A percentile compares a stretch with the other conserved stretches of the same genome.
phyloP scores from a whole-genome alignment of 495 filamentous ascomycete genomes.

The Aspergillus avenaceus region DNA sequence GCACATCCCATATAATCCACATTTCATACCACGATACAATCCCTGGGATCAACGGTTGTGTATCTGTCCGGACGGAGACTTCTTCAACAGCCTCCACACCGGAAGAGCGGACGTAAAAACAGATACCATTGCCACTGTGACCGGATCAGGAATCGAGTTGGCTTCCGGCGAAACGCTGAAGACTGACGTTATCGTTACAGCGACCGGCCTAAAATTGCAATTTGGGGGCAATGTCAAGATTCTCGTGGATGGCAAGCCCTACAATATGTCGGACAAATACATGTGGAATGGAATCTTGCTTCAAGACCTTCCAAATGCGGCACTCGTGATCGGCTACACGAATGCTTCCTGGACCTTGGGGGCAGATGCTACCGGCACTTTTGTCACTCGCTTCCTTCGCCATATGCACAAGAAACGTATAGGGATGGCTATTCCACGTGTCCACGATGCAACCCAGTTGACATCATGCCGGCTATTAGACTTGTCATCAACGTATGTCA shows the following conservation, averaged over 20 bases:
- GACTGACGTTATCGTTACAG: constrained; percentile 64
- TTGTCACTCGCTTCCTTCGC: not conserved
- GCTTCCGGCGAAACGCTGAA: constrained; percentile 49
- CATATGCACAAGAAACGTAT: not conserved
- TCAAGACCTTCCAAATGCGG: constrained; percentile 45
- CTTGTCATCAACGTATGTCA: constrained; percentile 50
- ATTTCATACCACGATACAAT: constrained; percentile 63
- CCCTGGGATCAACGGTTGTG: constrained; percentile 69
- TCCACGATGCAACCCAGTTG: too few relatives aligned
- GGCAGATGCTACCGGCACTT: constrained; percentile 28
- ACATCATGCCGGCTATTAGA: constrained; percentile 37
- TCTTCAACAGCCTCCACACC: constrained; percentile 54
- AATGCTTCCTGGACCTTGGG: constrained; percentile 48
- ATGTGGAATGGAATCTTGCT: constrained; percentile 49
- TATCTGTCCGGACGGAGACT: constrained; percentile 65
- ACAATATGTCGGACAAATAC: constrained; percentile 24
- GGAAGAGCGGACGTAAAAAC: constrained; percentile 63
- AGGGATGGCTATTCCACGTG: too few relatives aligned
- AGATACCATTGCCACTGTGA: constrained; percentile 59
- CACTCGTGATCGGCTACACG: constrained; percentile 44
- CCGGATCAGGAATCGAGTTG: constrained; percentile 51
- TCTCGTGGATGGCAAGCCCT: constrained; percentile 40
- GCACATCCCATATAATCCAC: constrained; percentile 48
- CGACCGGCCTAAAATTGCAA: constrained; percentile 56
- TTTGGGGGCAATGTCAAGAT: constrained; percentile 40